Evolutionary conservation across 345 rosid genomes (phyloP), one percentile per base, ranked within the genome.

Genomic region (Eucalyptus virginea): DNA sequence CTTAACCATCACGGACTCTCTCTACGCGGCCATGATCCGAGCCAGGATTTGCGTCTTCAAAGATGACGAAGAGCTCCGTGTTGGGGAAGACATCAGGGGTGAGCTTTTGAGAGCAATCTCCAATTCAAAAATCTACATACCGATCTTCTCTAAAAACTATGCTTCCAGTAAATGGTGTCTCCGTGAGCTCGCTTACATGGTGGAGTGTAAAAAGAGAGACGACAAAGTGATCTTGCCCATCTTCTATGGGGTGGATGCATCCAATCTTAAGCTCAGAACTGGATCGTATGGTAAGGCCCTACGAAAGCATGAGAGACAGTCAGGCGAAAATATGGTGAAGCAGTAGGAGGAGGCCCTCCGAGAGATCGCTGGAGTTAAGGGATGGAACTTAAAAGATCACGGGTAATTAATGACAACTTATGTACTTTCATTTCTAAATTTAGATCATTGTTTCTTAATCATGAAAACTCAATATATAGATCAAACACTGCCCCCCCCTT

Each of bases 281-380:
- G 69, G 69, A 62, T 62, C 5, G 1, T 62, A 62, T 15, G 34
- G 69, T 28, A 62, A 62, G 16, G 69, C 69, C 34, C 34, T 62
- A 62, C 16, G 34, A 62, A 62, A 62, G 69, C 32, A 62, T 28
- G 67, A 60, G 67, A 60, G n/a, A 60, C 17, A 28, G 32, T 60
- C 8, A 1, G 32, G 32, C 0, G 4, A 11, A 60, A 5, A 56
- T 56, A 56, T 5, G 6, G 6, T 0, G 14, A 56, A 56, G 62
- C 62, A 10, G 6, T 56, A 30, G 62, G 62, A 56, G 30, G 62
- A 56, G 30, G 62, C 62, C 30, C 62, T 56, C 30, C 6, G 0
- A 56, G 62, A 56, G 62, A 5, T 56, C 3, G 13, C 62, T 10
- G 30, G 62, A 56, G 6, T 56, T 5, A 56, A 56, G 30, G 62